Percentiles rank a stretch among this genome's conserved stretches.
Evolutionary conservation across 371 early-diverging fungal species (phyloP).

Genomic region (Mucor plumbeus): DNA sequence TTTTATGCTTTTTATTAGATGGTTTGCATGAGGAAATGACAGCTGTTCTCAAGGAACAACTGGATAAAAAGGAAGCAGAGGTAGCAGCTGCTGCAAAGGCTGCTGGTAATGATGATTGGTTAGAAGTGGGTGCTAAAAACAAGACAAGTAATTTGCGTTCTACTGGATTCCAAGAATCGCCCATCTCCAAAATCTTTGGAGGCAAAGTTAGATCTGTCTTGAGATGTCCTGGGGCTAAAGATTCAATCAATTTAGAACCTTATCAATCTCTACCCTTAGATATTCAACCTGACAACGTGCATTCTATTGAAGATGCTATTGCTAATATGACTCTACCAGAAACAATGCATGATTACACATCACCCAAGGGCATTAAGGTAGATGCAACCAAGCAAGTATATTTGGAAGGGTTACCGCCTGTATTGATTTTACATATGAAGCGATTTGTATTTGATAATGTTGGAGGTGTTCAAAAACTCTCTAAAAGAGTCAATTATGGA

Average conservation of each 20-base stretch:
- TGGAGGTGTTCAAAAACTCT: slow-evolving; percentile 84
- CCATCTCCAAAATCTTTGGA: slow-evolving; percentile 88
- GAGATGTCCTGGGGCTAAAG: slow-evolving; percentile 75
- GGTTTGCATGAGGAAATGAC: slow-evolving; percentile 94
- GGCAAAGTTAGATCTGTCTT: slow-evolving; percentile 84
- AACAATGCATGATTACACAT: slow-evolving; percentile 65
- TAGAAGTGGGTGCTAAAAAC: slow-evolving; percentile 90
- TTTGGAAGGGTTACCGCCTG: slow-evolving; percentile 87
- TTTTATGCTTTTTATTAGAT: slow-evolving; percentile 90
- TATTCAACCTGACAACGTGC: slow-evolving; percentile 79
- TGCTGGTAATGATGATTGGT: slow-evolving; percentile 72
- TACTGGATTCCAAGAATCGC: slow-evolving; percentile 72
- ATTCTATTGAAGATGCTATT: slow-evolving; percentile 87
- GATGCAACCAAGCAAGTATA: slow-evolving; percentile 86
- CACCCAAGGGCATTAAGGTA: slow-evolving; percentile 59
- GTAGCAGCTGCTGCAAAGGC: slow-evolving; percentile 19
- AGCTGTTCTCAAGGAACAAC: slow-evolving; percentile 38
- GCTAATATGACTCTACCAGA: slow-evolving; percentile 77
- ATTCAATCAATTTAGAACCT: slow-evolving; percentile 87
- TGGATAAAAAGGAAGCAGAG: slow-evolving; percentile 32
- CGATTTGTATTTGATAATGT: slow-evolving; percentile 86
- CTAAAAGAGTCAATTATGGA: slow-evolving; percentile 82
- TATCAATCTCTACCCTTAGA: slow-evolving; percentile 90
- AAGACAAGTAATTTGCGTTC: slow-evolving; percentile 59
- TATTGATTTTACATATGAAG: slow-evolving; percentile 94